Conservation (phyloP, 1,284 basidiomycete species). For the Melanopsichium pennsylvanicum region DNA sequence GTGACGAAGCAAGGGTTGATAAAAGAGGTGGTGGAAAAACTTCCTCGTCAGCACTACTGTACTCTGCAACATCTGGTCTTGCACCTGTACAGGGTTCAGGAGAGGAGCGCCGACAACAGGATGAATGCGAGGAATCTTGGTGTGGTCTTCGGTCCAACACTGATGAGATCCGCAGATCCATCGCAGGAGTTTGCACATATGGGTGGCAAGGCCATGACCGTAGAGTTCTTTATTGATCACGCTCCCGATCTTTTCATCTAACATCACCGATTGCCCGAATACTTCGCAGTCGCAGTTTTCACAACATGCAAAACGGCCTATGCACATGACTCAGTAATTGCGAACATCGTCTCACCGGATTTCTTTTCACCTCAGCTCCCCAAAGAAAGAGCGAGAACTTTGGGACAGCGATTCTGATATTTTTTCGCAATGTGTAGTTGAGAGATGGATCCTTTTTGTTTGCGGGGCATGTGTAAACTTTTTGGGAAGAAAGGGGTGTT, state of each 20-base stretch:
- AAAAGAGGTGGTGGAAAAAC: constrained; percentile 76
- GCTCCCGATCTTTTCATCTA: constrained; percentile 31
- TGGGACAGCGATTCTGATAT: no score
- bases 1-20: constrained; percentile 30
- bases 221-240: constrained; percentile 53
- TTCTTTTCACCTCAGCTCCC: no score
- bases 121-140: constrained; percentile 96
- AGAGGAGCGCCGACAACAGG: constrained; percentile 74
- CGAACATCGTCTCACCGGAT: no score
- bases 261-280: no score
- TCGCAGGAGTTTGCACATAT: constrained; percentile 92
- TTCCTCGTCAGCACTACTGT: constrained; percentile 86
- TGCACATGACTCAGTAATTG: no score
- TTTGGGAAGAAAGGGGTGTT: neutral
- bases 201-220: constrained; percentile 89
- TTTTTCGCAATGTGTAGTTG: no score
- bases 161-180: constrained; percentile 87
- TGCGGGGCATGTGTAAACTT: no score
- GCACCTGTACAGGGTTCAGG: constrained; percentile 74
- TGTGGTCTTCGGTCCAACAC: constrained; percentile 98
- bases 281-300: no score
- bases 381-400: no score
- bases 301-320: no score
- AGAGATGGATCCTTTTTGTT: no score
- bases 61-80: constrained; percentile 84